Base-by-base conservation (phyloP, 768 basidiomycete species). In the Phlebiopsis flavidoalba region DNA sequence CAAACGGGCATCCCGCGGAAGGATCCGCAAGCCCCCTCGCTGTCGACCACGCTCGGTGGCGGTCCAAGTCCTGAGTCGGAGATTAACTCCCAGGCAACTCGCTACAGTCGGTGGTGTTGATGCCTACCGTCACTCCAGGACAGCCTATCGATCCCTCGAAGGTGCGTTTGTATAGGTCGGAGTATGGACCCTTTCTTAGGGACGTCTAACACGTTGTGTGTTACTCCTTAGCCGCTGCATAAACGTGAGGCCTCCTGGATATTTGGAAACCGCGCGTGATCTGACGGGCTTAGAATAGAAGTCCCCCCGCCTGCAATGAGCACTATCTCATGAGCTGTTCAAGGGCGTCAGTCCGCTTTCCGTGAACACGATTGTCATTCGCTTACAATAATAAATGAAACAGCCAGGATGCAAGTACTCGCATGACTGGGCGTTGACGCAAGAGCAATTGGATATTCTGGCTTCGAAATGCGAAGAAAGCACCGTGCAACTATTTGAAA, bases 401-500 rank as follows among this genome's bases (percentile, higher is more conserved):
- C 24, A 75, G 73, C 63, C 63, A 36, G 77, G 81, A 49, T 93
- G 91, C 82, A 91, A 88, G 74, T 93, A 92, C 73, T 89, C 89
- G 48, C 91, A 93, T 73, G 88, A 91, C 61, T 92, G 91, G 68
- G 73, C 81, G 49, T 72, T 93, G 58, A 86, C 86, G 1, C 76
- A 81, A 5, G 90, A 89, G 51, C 89, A 93, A 70, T 75, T 91
- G 61, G 80, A 81, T 31, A 81, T 80, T n/a, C 73, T 93, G 69
- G 80, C 88, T n/a, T 33, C 81, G 77, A 67, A 90, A 87, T 67
- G 91, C 91, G 24, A 91, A 91, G 75, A 92, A 92, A 65, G 89
- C 89, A 1, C 91, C 91, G 0, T 93, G 91, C 73, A 91, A 90
- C 70, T 90, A 86, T 79, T 76, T 90, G 19, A 91, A 91, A 74